A percentile compares a stretch with the other conserved stretches of the same genome.
phyloP scores from a whole-genome alignment of 1,284 basidiomycete genomes.

The Trichosporon ovoides region DNA sequence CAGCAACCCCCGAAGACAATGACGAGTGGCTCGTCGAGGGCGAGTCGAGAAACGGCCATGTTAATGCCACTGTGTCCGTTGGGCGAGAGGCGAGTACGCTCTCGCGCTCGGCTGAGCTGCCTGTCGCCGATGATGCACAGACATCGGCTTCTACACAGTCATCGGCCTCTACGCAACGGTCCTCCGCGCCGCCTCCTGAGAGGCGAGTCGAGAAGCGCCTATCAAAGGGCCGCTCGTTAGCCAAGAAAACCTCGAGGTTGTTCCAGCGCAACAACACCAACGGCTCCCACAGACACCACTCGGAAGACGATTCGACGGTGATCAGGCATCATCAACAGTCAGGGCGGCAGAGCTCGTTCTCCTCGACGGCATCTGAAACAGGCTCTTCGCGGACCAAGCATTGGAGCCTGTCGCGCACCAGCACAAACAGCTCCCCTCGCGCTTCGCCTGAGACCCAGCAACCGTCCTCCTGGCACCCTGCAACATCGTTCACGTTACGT shows the following conservation, averaged over 20 bases:
- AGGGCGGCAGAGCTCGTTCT: slow-evolving; percentile 35
- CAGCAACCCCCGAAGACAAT: slow-evolving; percentile 24
- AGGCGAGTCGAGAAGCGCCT: slow-evolving; percentile 14
- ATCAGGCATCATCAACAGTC: slow-evolving; percentile 7
- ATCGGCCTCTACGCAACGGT: not conserved
- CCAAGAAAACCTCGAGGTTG: slow-evolving; percentile 44
- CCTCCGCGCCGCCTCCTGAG: not conserved
- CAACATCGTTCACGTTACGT: slow-evolving; percentile 11
- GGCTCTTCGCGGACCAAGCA: slow-evolving; percentile 20
- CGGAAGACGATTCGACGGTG: slow-evolving; percentile 7
- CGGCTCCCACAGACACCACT: slow-evolving; percentile 7
- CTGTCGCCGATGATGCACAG: slow-evolving; percentile 10
- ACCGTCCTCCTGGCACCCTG: slow-evolving; percentile 22
- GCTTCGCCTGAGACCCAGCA: slow-evolving; percentile 16
- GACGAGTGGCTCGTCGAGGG: slow-evolving; percentile 43
- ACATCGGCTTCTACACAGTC: not conserved
- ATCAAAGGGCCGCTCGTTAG: slow-evolving; percentile 32
- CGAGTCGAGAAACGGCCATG: slow-evolving; percentile 14
- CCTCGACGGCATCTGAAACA: slow-evolving; percentile 28
- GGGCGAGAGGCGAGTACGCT: slow-evolving; percentile 18
- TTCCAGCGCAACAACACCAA: slow-evolving; percentile 27
- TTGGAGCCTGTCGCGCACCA: slow-evolving; percentile 19
- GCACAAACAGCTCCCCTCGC: slow-evolving; percentile 16
- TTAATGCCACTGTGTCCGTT: slow-evolving; percentile 18
- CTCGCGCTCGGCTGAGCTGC: slow-evolving; percentile 13